Evolutionary conservation across 305 asterid genomes (phyloP).

Genomic region (Withania somnifera): DNA sequence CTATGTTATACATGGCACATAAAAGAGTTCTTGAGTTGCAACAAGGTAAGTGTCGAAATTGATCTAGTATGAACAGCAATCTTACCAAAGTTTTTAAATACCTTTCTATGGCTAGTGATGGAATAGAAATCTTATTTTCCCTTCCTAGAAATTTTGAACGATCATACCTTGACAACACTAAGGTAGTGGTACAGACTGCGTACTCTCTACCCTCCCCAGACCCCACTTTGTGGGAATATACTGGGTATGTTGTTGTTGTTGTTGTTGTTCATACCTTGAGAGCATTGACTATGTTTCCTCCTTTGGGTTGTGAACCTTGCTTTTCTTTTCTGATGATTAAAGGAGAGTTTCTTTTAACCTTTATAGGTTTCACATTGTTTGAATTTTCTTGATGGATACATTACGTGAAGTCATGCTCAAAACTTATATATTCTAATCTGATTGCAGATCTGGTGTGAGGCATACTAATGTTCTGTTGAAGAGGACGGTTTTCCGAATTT

Average conservation of each 20-base stretch:
- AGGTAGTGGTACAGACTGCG: no score
- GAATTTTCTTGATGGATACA: not conserved
- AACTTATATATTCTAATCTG: not conserved
- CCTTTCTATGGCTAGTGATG: not conserved
- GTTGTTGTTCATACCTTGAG: not conserved
- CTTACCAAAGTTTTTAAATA: not conserved
- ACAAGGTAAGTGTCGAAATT: not conserved
- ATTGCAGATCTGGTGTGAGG: slow-evolving; percentile 87
- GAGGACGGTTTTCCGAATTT: slow-evolving; percentile 74
- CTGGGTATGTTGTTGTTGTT: no score
- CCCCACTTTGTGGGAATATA: no score
- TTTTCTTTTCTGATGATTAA: slow-evolving; percentile 1
- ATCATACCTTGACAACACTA: not conserved
- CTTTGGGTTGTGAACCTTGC: not conserved
- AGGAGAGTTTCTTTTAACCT: not conserved
- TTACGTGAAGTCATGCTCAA: not conserved
- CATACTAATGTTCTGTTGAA: slow-evolving; percentile 90
- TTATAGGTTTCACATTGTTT: not conserved
- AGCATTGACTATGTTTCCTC: not conserved
- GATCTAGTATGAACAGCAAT: not conserved
- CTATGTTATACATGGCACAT: not conserved
- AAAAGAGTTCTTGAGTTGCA: not conserved
- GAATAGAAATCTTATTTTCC: not conserved
- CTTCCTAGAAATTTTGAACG: not conserved
- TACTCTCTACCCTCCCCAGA: no score